Base-by-base conservation (phyloP, 306 rosid species). In the Trichosanthes cucumerina region DNA sequence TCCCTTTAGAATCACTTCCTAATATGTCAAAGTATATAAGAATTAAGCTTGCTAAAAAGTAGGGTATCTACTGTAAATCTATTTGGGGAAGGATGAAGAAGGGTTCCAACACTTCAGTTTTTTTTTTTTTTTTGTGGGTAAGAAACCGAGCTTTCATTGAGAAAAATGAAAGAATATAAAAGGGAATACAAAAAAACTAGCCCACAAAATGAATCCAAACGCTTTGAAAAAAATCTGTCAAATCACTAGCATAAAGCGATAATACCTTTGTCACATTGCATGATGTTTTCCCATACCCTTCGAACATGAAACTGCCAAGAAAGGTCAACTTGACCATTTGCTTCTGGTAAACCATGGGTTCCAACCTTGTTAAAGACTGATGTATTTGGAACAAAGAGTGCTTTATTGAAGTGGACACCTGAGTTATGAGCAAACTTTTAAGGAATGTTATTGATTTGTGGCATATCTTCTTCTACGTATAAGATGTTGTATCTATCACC, bases 331-430 rank as follows among this genome's bases (percentile, higher is more conserved):
- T 87, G 84, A 85, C 87, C 74, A 65, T 86, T 90, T 8, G 83
- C 66, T 5, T 84, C 81, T 56, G 91, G 59, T 85, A 71, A 79
- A 77, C 88, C 81, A 85, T 88, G 93, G 23, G 92, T 85, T 57
- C 97, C 97, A 65, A 92, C 96, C 89, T 91, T 95, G 86, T 86
- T 36, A 80, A 88, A 89, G 79, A 89, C 75, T 46, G 98, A 95
- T 79, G 80, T 83, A 83, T 90, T 92, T 80, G 98, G 97, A 77
- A 89, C 94, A 84, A 95, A 92, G 50, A 95, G 86, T 1, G 97
- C 98, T 86, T 88, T 92, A 89, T 86, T 88, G 89, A 95, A 95
- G 88, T 82, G 84, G 54, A 95, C 88, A 82, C 96, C 98, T 95
- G 76, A 79, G 73, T 80, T 31, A 4, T 47, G 43, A 50, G 58